Evolutionary conservation across 2,329 filamentous ascomycete species (phyloP).

Genomic region (Aspergillus quadricinctus): DNA sequence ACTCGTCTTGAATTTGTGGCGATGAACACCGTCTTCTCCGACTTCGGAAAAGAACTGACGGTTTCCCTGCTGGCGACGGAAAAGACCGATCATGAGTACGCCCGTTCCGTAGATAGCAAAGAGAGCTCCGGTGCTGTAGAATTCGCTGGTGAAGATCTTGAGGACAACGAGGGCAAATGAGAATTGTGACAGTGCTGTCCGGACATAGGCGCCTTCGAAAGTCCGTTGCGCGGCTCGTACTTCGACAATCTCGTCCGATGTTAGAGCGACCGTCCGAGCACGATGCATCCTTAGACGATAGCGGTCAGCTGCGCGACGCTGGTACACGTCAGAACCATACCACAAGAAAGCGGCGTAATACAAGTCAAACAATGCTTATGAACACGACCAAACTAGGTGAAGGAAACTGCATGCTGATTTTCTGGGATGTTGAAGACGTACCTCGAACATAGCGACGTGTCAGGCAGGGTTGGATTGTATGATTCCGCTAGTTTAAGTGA

Average conservation of each 20-base stretch:
- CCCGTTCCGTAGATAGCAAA: slow-evolving; percentile 89
- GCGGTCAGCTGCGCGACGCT: slow-evolving; percentile 66
- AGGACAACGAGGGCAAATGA: slow-evolving; percentile 90
- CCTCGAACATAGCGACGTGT: slow-evolving; percentile 26
- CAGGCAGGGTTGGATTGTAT: not conserved
- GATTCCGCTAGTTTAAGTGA: not conserved
- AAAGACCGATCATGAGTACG: slow-evolving; percentile 75
- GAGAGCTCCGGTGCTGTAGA: slow-evolving; percentile 93
- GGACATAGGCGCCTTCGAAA: slow-evolving; percentile 94
- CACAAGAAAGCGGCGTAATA: not conserved
- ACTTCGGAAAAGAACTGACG: slow-evolving; percentile 74
- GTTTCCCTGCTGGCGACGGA: slow-evolving; percentile 86
- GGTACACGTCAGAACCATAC: slow-evolving; percentile 13
- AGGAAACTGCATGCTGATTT: not conserved
- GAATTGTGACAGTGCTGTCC: slow-evolving; percentile 91
- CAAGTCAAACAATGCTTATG: not conserved
- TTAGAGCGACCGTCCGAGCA: slow-evolving; percentile 77
- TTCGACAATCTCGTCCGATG: slow-evolving; percentile 81
- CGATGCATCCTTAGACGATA: slow-evolving; percentile 79
- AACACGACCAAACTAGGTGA: not conserved
- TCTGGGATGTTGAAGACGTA: slow-evolving; percentile 4
- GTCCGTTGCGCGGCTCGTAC: slow-evolving; percentile 92
- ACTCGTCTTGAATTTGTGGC: slow-evolving; percentile 61
- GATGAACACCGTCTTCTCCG: slow-evolving; percentile 56
- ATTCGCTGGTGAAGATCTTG: slow-evolving; percentile 94